Conservation (phyloP, 805 yeast genomes). For the Barnettozyma sp. region DNA sequence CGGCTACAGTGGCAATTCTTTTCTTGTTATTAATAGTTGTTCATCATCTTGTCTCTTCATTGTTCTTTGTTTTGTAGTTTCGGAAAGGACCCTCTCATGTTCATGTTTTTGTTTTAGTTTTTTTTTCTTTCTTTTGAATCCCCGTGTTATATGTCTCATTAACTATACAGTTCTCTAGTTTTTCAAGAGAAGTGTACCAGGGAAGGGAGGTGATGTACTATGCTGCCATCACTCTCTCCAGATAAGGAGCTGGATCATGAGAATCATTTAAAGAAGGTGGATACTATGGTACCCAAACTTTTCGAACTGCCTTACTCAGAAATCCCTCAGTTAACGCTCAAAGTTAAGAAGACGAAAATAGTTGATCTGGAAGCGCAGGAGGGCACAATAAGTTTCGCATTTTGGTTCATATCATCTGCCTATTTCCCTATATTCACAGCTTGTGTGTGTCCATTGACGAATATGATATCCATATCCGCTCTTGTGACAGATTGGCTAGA, state of each 20-base stretch:
- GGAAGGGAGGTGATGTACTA: too few species aligned
- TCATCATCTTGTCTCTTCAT: too few species aligned
- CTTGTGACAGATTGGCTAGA: constrained; percentile 64
- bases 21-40: too few species aligned
- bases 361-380: constrained; percentile 13
- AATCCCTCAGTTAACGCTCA: constrained; percentile 16
- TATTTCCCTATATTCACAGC: constrained; percentile 73
- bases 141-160: too few species aligned
- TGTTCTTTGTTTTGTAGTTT: too few species aligned
- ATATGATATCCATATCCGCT: constrained; percentile 66
- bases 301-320: constrained; percentile 4
- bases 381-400: constrained; percentile 16
- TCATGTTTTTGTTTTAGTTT: too few species aligned
- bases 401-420: constrained; percentile 62
- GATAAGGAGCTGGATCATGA: neutral
- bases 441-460: constrained; percentile 73
- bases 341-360: constrained; percentile 15
- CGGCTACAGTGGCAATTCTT: too few species aligned
- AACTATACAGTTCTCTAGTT: too few species aligned
- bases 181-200: too few species aligned
- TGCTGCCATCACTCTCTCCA: neutral
- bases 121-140: too few species aligned
- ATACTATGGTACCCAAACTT: neutral
- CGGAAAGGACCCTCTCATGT: too few species aligned
- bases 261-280: neutral